Conservation (phyloP, 169 alveolate genomes). For the Plasmodium billcollinsi region DNA sequence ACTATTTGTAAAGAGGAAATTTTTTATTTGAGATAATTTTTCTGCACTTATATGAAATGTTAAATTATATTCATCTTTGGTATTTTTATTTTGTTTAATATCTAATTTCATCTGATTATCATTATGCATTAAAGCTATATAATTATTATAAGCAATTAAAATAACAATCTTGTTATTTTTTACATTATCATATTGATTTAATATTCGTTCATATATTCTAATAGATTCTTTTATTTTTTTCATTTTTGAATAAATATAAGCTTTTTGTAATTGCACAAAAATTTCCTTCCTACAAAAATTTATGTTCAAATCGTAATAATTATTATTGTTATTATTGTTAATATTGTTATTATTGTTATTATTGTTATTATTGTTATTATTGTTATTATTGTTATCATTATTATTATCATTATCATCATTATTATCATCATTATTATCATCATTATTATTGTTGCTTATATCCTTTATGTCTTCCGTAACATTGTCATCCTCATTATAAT, state of each 20-base stretch:
- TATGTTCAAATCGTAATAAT: background rate
- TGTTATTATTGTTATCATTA: background rate
- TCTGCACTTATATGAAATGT: conserved; percentile 28
- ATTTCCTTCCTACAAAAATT: background rate
- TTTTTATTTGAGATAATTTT: conserved; percentile 24
- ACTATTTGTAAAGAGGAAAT: background rate
- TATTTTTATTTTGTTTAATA: background rate
- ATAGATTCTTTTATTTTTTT: conserved; percentile 50
- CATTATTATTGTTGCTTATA: background rate
- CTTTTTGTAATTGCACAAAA: conserved; percentile 31
- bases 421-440: background rate
- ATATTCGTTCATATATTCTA: conserved; percentile 42
- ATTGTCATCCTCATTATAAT: too few species aligned
- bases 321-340: background rate
- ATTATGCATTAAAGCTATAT: conserved; percentile 54
- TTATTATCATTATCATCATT: background rate
- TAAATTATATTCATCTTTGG: too few species aligned
- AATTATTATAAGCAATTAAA: conserved; percentile 49
- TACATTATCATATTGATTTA: conserved; percentile 13
- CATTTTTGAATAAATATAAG: conserved; percentile 47
- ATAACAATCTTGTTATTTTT: background rate
- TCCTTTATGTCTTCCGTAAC: background rate
- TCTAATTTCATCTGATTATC: background rate
- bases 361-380: background rate
- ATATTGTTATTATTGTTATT: background rate